A percentile compares a stretch with the other conserved stretches of the same genome.
phyloP scores from a whole-genome alignment of 495 filamentous ascomycete genomes.

The Neurospora cerealis region DNA sequence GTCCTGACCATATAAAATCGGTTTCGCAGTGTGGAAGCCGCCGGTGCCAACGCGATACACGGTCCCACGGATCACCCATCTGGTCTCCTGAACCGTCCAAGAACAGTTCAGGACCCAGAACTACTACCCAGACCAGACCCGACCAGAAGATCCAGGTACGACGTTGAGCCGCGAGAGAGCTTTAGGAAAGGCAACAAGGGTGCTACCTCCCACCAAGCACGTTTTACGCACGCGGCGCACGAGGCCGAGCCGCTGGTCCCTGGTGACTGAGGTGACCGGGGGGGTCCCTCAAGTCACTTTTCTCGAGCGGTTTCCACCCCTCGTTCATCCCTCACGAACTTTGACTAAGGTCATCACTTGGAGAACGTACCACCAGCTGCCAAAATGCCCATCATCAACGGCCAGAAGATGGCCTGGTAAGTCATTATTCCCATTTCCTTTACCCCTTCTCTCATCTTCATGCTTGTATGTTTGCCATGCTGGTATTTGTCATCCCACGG shows the following conservation, averaged over 20 bases:
- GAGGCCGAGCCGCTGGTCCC: neutral
- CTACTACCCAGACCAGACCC: neutral
- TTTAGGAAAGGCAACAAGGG: neutral
- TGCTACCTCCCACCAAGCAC: neutral
- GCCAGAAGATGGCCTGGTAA: constrained; percentile 51
- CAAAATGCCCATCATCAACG: constrained; percentile 46
- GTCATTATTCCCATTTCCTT: constrained; percentile 14
- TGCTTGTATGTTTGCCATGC: neutral
- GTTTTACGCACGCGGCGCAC: neutral
- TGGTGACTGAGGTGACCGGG: neutral
- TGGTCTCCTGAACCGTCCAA: neutral
- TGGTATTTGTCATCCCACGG: constrained; percentile 4
- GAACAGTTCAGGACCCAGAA: neutral
- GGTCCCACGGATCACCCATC: neutral
- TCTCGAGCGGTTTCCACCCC: neutral
- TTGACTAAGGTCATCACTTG: neutral
- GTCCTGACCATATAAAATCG: neutral
- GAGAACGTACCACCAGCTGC: neutral
- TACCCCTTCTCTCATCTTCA: constrained; percentile 2
- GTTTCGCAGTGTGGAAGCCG: neutral
- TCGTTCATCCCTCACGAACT: neutral
- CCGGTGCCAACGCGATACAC: neutral
- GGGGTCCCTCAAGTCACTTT: neutral
- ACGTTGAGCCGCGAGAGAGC: neutral
- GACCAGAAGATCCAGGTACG: neutral